Evolutionary conservation across 2,329 filamentous ascomycete genomes (phyloP), one percentile per base, ranked within the genome.

Genomic region (Trichoderma semiorbis): DNA sequence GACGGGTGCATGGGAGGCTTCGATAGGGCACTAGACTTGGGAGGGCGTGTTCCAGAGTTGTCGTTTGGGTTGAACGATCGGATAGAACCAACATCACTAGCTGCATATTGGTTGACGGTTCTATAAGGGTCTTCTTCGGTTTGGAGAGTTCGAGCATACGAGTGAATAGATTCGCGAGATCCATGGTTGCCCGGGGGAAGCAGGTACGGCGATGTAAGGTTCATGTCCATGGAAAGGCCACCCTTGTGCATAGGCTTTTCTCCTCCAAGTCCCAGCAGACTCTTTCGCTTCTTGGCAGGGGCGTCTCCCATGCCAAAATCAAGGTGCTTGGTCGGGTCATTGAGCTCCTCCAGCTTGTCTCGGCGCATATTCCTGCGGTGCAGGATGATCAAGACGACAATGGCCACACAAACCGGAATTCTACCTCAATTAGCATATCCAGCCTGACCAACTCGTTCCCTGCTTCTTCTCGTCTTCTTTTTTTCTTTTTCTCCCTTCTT

Each of bases 271-370:
- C 80, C 73, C 24, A 79, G 60, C 76, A 76, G 80, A 32, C 80
- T 80, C 73, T 77, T 78, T 60, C 78, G 74, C 62, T 77, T 78
- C 76, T 81, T 81, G 18, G 82, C 75, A 85, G 75, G 79, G 68
- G 84, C 81, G 71, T 92, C 83, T 47, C 83, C 93, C 78, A 98
- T 82, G 43, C 96, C 96, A 79, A 98, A 99, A 80, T 99, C 96
- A 78, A 98, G 87, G 0, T 94, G 96, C 78, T 92, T 95, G 81
- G 97, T 93, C 75, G 93, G 93, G 81, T 98, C 95, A 74, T 92
- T 90, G 21, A 88, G 86, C 82, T 99, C 96, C 82, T 99, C 96
- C 72, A 86, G 83, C 70, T 86, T 85, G 74, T 94, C 86, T 77
- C 90, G 94, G 79, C 88, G 89, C 50, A 93, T 83, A 77, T 94